phyloP scores from a whole-genome alignment of 2,329 filamentous ascomycete genomes.

The Trichoderma aggressivum region DNA sequence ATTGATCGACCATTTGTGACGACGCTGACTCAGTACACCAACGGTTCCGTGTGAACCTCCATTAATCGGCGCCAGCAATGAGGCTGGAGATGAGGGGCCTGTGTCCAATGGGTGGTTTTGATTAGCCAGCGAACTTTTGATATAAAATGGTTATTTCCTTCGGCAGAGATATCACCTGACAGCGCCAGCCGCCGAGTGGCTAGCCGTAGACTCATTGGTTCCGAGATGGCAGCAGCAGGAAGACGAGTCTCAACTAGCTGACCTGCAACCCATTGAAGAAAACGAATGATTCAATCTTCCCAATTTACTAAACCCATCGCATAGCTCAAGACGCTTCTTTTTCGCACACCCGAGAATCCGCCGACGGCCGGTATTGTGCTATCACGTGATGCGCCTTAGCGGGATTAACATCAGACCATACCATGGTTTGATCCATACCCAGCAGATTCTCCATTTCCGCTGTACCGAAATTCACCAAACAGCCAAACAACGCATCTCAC shows the following conservation, averaged over 20 bases:
- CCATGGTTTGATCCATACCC: constrained; percentile 22
- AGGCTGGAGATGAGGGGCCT: constrained; percentile 9
- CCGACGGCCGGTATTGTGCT: constrained; percentile 6
- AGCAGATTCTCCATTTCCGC: constrained; percentile 13
- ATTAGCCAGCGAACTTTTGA: constrained; percentile 4
- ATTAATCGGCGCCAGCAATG: neutral
- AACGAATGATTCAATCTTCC: constrained; percentile 4
- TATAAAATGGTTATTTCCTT: neutral
- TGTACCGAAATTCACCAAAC: constrained; percentile 21
- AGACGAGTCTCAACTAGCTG: neutral
- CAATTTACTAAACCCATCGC: neutral
- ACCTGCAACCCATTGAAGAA: constrained; percentile 2
- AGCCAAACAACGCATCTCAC: constrained; percentile 22
- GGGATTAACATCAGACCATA: constrained; percentile 36
- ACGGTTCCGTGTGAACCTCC: neutral
- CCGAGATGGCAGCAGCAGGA: constrained; percentile 21
- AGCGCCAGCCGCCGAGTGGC: constrained; percentile 59
- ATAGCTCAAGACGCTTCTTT: neutral
- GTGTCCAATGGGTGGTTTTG: neutral
- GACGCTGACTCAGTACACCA: constrained; percentile 31
- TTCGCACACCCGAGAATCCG: constrained; percentile 20
- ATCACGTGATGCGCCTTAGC: constrained; percentile 30
- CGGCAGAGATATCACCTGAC: constrained; percentile 48
- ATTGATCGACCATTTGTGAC: constrained; percentile 43
- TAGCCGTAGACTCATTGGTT: constrained; percentile 61